These are phyloP conservation scores for Beta lomatogona DNA, from an alignment of 179 eudicot species.

Conservation along the genomic window DNA sequence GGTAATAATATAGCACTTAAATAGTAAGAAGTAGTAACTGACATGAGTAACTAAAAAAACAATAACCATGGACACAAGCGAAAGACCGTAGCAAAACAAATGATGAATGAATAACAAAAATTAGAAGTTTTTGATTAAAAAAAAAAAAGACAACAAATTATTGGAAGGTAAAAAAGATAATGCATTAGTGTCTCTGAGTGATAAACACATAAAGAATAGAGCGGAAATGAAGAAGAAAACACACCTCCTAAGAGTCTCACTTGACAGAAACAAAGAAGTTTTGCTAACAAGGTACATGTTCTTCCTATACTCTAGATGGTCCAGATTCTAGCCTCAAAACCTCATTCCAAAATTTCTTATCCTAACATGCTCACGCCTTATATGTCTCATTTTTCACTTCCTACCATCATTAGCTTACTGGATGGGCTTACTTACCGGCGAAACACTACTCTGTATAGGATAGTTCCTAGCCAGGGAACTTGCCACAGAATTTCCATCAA, in stretches of 20 bases:
- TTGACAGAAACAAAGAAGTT: no score
- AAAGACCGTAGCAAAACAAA: not conserved
- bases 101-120: no score
- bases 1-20: no score
- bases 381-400: no score
- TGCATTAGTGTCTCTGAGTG: not conserved
- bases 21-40: no score
- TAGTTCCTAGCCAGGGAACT: not conserved
- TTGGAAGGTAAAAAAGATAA: not conserved
- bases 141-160: not conserved
- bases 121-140: no score
- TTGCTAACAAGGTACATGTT: not conserved
- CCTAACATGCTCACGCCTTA: no score
- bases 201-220: not conserved
- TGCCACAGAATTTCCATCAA: not conserved
- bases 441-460: not conserved
- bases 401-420: not conserved
- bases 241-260: not conserved
- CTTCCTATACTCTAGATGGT: not conserved
- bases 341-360: no score
- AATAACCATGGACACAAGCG: not conserved
- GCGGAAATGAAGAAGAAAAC: not conserved
- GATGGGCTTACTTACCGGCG: not conserved
- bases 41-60: no score
- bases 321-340: not conserved